phyloP scores from a whole-genome alignment of 805 yeast genomes.

The Yamadazyma kitorensis region DNA sequence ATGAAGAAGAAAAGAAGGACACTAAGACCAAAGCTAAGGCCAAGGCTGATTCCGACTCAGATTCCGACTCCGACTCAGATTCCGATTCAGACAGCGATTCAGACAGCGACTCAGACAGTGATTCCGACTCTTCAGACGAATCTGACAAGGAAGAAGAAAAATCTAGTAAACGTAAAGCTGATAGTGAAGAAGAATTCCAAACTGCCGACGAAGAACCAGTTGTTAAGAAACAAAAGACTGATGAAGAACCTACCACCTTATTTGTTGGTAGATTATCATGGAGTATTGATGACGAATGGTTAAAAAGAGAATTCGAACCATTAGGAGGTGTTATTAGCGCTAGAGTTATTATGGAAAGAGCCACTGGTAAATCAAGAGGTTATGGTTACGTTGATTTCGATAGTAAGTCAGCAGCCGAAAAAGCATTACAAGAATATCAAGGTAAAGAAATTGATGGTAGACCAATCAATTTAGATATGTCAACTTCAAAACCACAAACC shows the following conservation, averaged over 20 bases:
- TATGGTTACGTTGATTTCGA: slow-evolving; percentile 97
- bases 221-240: slow-evolving; percentile 54
- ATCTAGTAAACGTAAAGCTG: slow-evolving; percentile 37
- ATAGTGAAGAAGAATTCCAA: slow-evolving; percentile 38
- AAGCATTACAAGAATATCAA: slow-evolving; percentile 80
- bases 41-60: slow-evolving; percentile 22
- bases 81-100: slow-evolving; percentile 25
- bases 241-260: slow-evolving; percentile 76
- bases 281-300: slow-evolving; percentile 95
- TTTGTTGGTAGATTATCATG: slow-evolving; percentile 98
- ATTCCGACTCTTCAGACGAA: slow-evolving; percentile 18
- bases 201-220: slow-evolving; percentile 31
- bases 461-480: slow-evolving; percentile 89
- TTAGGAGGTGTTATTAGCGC: slow-evolving; percentile 81
- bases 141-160: slow-evolving; percentile 28
- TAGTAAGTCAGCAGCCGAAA: slow-evolving; percentile 71
- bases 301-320: slow-evolving; percentile 79
- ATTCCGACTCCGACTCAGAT: slow-evolving; percentile 25
- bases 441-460: slow-evolving; percentile 95
- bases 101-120: slow-evolving; percentile 15
- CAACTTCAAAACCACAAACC: slow-evolving; percentile 74
- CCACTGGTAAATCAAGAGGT: slow-evolving; percentile 91
- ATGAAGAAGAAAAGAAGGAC: slow-evolving; percentile 23
- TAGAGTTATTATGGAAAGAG: slow-evolving; percentile 91
- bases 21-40: slow-evolving; percentile 6